Percentiles rank a stretch among this genome's conserved stretches.
Evolutionary conservation across 192 early-diverging fungal species (phyloP).

Genomic region (Neocallimastix lanati): DNA sequence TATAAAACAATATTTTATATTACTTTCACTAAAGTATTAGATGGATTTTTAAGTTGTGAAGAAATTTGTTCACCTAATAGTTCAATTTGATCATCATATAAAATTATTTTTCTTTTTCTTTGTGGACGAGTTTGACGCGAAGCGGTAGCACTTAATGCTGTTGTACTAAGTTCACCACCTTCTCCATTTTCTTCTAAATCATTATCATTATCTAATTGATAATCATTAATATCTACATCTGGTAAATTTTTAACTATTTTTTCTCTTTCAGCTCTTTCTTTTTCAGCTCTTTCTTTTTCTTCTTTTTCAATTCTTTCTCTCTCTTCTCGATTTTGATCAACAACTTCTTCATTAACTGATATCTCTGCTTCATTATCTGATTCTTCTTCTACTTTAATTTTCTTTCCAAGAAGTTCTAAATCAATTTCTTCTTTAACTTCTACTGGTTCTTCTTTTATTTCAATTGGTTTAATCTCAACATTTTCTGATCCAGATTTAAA

Average conservation of each 20-base stretch:
- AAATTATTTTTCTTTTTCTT: neutral
- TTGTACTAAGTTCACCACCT: neutral
- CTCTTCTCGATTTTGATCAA: neutral
- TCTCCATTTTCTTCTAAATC: neutral
- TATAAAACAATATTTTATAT: too few relatives aligned
- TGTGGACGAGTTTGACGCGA: neutral
- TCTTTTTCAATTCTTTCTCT: neutral
- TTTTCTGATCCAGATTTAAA: neutral
- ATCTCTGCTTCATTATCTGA: neutral
- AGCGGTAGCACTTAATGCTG: neutral
- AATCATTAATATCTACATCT: neutral
- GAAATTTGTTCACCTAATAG: neutral
- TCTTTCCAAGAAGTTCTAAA: neutral
- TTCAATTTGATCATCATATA: neutral
- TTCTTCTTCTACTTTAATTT: neutral
- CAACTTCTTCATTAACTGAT: neutral
- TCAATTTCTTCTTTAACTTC: neutral
- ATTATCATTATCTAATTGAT: neutral
- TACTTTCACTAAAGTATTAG: neutral
- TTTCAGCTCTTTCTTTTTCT: neutral
- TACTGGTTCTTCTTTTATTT: neutral
- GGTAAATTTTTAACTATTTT: neutral
- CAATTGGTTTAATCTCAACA: neutral
- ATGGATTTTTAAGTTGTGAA: neutral
- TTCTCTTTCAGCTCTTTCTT: neutral